Evolutionary conservation across 164 flowering plant species (phyloP), one percentile per base, ranked within the genome.

Genomic region (Sedum album): DNA sequence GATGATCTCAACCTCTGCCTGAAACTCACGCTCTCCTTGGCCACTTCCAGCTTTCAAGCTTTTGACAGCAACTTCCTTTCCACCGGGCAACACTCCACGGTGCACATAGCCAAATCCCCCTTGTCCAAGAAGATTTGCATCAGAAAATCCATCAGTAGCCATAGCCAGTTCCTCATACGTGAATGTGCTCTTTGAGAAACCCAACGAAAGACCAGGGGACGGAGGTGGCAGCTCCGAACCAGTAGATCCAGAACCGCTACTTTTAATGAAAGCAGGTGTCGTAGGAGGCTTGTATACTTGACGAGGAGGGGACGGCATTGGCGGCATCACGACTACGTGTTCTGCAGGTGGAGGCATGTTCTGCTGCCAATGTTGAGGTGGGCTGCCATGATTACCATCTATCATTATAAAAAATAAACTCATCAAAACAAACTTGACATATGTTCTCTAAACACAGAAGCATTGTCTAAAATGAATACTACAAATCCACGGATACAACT

Each of bases 11-110:
- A 31, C 92, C 79, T 94, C 98, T 1, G 97, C 97, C 71, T 89
- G 95, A 72, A 94, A 94, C 68, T 94, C 98, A 21, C 96, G 89
- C 81, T 94, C 97, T 38, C 97, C 98, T 64, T 63, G 38, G 14
- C 42, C 66, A 31, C 66, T 38, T 63, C 25, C 26, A 21, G 66
- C 38, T 63, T 63, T 63, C 38, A 63, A 23, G 38, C 66, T 33
- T 18, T 63, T 63, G 41, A 63, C 66, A 23, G 66, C 66, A 63
- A 63, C 66, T 31, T 31, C 42, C 15, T 63, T 38, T 4, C 66
- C 66, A 14, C 35, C 25, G 6, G 42, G 42, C 30, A 26, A 20
- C 7, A n/a, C 38, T 35, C 66, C 66, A n/a, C 36, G 66, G 66
- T 63, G 42, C 38, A 63, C 66, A 31, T 63, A 31, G 13, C 38